phyloP scores from a whole-genome alignment of 257 asterid genomes.

The Gentiana macrophylla region DNA sequence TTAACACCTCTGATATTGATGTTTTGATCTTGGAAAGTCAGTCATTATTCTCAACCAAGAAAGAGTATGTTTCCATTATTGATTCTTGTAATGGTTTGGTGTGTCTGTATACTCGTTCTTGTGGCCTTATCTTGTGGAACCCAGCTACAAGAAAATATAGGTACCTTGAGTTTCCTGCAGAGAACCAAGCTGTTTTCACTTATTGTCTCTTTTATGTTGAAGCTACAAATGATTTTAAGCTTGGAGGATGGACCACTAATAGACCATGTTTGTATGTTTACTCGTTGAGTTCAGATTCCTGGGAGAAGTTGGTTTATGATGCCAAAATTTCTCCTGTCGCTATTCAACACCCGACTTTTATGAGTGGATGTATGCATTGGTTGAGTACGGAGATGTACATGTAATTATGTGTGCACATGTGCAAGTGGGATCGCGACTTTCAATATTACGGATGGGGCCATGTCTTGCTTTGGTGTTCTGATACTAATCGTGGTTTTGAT shows the following conservation, averaged over 20 bases:
- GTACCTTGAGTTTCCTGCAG: background rate
- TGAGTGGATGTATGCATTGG: constrained; percentile 4
- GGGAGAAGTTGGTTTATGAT: constrained; percentile 2
- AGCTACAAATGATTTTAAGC: background rate
- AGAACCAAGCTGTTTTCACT: background rate
- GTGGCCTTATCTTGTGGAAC: background rate
- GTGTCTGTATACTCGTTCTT: background rate
- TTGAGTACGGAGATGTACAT: background rate
- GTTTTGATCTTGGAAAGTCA: too few relatives aligned
- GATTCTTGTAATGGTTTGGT: background rate
- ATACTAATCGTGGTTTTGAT: background rate
- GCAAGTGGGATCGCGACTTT: background rate
- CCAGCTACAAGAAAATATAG: background rate
- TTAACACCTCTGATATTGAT: too few relatives aligned
- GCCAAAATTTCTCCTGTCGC: background rate
- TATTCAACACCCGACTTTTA: background rate
- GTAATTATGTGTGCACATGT: too few relatives aligned
- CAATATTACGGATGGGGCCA: background rate
- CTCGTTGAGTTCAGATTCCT: background rate
- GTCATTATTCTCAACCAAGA: too few relatives aligned
- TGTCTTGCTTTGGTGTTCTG: background rate
- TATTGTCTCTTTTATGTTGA: background rate
- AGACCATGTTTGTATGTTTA: background rate
- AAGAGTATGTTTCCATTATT: too few relatives aligned
- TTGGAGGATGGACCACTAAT: background rate